These are phyloP conservation scores for Aureobasidium sp. DNA, from an alignment of 2,329 filamentous ascomycete genomes.

Conservation along the genomic window DNA sequence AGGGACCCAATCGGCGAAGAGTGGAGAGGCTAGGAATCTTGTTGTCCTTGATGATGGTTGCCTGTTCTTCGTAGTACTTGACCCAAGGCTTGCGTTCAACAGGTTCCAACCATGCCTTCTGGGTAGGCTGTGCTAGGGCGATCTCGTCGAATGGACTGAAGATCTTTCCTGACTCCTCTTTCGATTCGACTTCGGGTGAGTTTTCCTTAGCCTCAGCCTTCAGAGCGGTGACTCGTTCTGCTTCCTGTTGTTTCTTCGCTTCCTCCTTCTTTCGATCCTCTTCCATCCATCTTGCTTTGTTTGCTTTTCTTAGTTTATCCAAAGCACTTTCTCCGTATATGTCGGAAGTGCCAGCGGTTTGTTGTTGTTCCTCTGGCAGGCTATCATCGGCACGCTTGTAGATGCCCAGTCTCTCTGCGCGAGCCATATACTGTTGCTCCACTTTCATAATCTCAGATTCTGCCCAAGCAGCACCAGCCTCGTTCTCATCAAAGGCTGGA, in stretches of 20 bases:
- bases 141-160: constrained; percentile 12
- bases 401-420: constrained; percentile 28
- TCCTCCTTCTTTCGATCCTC: constrained; percentile 22
- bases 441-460: constrained; percentile 27
- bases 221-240: constrained; percentile 13
- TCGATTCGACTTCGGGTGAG: neutral
- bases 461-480: constrained; percentile 26
- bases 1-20: constrained; percentile 38
- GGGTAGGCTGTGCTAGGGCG: constrained; percentile 1
- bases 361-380: constrained; percentile 20
- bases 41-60: constrained; percentile 27
- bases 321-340: constrained; percentile 25
- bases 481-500: constrained; percentile 28
- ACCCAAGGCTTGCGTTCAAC: constrained; percentile 28
- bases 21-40: constrained; percentile 24
- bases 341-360: constrained; percentile 21
- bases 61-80: constrained; percentile 30
- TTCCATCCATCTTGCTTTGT: constrained; percentile 21
- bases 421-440: constrained; percentile 23
- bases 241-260: constrained; percentile 18
- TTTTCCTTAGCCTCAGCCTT: neutral
- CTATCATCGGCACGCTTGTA: constrained; percentile 23
- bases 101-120: constrained; percentile 24
- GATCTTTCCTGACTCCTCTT: neutral
- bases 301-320: constrained; percentile 20